phyloP scores from a whole-genome alignment of 1,139 yeast genomes.

The Diutina mesorugosa region DNA sequence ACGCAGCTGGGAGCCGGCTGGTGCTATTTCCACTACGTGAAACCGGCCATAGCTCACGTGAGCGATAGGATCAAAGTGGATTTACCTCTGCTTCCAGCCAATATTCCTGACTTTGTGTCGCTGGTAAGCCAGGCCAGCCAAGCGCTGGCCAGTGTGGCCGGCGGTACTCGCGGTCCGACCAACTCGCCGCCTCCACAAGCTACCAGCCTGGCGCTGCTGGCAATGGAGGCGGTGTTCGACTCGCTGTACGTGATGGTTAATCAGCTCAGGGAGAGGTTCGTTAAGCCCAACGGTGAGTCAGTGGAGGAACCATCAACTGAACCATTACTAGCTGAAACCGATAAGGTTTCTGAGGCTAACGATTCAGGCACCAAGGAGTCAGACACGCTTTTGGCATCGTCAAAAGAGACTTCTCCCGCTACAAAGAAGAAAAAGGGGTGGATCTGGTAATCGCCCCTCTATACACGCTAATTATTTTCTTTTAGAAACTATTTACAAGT shows the following conservation, averaged over 20 bases:
- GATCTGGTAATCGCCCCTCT: background rate
- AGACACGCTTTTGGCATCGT: background rate
- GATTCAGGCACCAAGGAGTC: background rate
- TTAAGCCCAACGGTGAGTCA: background rate
- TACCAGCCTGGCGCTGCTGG: background rate
- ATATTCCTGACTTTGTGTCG: background rate
- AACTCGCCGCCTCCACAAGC: background rate
- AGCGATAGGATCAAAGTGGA: background rate
- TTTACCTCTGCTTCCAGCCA: background rate
- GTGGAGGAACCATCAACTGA: background rate
- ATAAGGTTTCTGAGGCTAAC: background rate
- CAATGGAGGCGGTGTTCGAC: background rate
- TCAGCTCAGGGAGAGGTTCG: background rate
- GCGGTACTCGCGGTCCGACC: background rate
- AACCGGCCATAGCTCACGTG: constrained; percentile 12
- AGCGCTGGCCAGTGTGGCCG: background rate
- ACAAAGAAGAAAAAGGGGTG: background rate
- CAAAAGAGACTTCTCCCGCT: background rate
- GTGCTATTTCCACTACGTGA: constrained; percentile 18
- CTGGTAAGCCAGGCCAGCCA: background rate
- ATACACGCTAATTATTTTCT: no score
- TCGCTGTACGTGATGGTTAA: background rate
- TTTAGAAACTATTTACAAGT: constrained; percentile 5
- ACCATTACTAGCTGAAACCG: no score
- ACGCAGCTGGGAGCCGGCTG: constrained; percentile 23